Evolutionary conservation across 306 rosid genomes (phyloP).

Genomic region (Vigna mungo): DNA sequence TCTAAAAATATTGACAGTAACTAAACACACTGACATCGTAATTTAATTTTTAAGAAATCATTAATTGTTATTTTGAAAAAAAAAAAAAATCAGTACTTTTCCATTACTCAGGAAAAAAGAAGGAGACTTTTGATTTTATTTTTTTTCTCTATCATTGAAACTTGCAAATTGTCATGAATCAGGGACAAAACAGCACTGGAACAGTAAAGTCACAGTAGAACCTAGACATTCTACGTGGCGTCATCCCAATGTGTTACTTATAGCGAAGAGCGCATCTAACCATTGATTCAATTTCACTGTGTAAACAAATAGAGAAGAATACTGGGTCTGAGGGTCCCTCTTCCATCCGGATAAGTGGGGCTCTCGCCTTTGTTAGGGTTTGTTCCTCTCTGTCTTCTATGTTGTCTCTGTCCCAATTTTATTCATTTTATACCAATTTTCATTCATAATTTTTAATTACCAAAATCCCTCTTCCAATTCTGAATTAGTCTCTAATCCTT

Average conservation of each 20-base stretch:
- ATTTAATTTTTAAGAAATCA: background rate
- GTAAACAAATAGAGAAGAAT: conserved; percentile 42
- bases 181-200: background rate
- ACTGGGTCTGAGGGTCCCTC: conserved; percentile 63
- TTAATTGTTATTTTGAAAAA: background rate
- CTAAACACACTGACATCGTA: background rate
- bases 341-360: conserved; percentile 71
- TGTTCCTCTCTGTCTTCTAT: conserved; percentile 43
- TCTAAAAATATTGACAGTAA: background rate
- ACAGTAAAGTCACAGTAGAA: background rate
- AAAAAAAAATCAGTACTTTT: background rate
- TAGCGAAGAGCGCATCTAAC: conserved; percentile 11
- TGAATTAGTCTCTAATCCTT: conserved; percentile 54
- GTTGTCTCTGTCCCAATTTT: background rate
- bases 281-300: conserved; percentile 47
- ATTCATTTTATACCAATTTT: background rate
- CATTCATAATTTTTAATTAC: background rate
- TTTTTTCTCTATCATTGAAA: background rate
- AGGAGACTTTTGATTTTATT: background rate
- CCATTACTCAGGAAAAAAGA: background rate
- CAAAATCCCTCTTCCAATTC: conserved; percentile 37
- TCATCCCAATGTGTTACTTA: background rate
- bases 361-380: conserved; percentile 68
- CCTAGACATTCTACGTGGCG: conserved; percentile 42
- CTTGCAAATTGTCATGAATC: background rate